Evolutionary conservation across 768 basidiomycete genomes (phyloP).

Genomic region (Rhodocollybia butyracea): DNA sequence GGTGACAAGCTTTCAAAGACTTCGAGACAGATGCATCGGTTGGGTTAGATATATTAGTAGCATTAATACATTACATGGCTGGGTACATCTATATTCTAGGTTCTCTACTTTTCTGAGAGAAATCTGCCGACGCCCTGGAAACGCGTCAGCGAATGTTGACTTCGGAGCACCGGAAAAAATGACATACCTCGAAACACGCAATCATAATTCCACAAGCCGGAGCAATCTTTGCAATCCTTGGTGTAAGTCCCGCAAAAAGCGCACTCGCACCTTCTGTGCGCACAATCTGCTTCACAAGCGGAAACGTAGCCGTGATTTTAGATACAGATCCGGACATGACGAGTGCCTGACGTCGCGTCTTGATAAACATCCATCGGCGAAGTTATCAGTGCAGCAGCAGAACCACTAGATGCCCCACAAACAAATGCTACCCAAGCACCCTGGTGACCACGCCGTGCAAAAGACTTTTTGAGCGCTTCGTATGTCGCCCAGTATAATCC

Average conservation of each 20-base stretch:
- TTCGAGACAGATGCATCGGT: constrained; percentile 78
- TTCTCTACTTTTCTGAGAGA: constrained; percentile 32
- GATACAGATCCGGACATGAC: constrained; percentile 55
- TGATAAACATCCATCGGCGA: constrained; percentile 96
- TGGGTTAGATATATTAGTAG: constrained; percentile 44
- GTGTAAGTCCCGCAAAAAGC: constrained; percentile 80
- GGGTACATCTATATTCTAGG: no score
- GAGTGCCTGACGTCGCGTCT: constrained; percentile 88
- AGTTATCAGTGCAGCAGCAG: constrained; percentile 79
- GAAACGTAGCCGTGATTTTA: constrained; percentile 35
- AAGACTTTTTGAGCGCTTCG: constrained; percentile 71
- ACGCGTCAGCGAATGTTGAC: constrained; percentile 9
- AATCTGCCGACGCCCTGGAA: constrained; percentile 57
- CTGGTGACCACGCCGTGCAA: constrained; percentile 48
- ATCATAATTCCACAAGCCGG: constrained; percentile 99
- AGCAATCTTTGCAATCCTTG: constrained; percentile 91
- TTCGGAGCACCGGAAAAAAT: constrained; percentile 2
- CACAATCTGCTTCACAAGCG: constrained; percentile 66
- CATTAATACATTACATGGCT: background rate
- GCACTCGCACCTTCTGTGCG: constrained; percentile 76
- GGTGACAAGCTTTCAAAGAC: constrained; percentile 76
- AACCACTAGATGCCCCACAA: constrained; percentile 90
- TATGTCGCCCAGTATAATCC: constrained; percentile 97
- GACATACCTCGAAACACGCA: constrained; percentile 83
- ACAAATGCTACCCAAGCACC: constrained; percentile 76